Evolutionary conservation across 352 stramenopile genomes (phyloP).

Genomic region (Detonula confervacea): DNA sequence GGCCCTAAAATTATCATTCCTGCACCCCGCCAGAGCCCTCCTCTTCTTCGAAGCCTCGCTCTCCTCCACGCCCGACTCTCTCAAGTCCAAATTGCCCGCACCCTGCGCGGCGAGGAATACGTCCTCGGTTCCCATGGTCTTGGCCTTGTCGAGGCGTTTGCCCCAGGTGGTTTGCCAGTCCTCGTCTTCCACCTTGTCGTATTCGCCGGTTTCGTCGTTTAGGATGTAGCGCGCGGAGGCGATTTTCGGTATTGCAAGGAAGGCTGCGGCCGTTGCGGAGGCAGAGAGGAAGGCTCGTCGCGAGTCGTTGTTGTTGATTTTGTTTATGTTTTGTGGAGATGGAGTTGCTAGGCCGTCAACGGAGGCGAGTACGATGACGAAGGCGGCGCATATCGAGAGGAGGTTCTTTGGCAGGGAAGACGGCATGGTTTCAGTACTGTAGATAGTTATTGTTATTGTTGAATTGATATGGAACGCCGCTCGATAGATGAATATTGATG

Average conservation of each 20-base stretch:
- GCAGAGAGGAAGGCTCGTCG: constrained; percentile 31
- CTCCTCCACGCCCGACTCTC: constrained; percentile 38
- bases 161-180: constrained; percentile 71
- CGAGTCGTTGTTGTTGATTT: not conserved
- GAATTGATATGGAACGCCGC: too few relatives aligned
- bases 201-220: constrained; percentile 69
- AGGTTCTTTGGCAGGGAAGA: not conserved
- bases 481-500: too few relatives aligned
- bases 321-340: not conserved
- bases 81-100: constrained; percentile 60
- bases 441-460: not conserved
- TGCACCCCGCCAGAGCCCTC: constrained; percentile 60
- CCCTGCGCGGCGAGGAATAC: constrained; percentile 64
- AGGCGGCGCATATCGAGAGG: not conserved
- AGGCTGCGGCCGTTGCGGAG: constrained; percentile 7
- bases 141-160: constrained; percentile 62
- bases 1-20: constrained; percentile 38
- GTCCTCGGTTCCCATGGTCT: constrained; percentile 56
- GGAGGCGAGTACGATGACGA: constrained; percentile 4
- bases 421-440: not conserved
- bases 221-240: constrained; percentile 53
- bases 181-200: constrained; percentile 62
- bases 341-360: constrained; percentile 6
- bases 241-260: constrained; percentile 7
- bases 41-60: constrained; percentile 60